These are phyloP conservation scores for Macrophomina phaseolina DNA, from an alignment of 2,329 filamentous ascomycete species.

Conservation along the genomic window DNA sequence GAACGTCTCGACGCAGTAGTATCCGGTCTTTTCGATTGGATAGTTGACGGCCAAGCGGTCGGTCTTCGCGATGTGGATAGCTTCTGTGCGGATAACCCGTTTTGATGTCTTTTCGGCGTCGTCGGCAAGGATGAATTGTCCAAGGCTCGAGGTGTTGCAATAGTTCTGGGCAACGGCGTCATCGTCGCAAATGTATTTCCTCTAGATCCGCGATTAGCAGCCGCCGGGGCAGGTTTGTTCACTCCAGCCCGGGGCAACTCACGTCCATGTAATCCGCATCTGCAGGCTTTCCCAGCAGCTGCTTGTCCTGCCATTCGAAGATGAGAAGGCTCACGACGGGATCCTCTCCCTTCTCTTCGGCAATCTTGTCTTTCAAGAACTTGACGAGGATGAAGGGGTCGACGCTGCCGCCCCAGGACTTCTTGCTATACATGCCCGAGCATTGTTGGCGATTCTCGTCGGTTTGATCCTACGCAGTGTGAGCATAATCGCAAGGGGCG, in stretches of 20 bases:
- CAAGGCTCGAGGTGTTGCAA: constrained; percentile 79
- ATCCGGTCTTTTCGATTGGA: constrained; percentile 85
- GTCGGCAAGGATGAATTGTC: constrained; percentile 79
- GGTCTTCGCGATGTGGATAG: constrained; percentile 74
- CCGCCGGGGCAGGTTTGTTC: constrained; percentile 29
- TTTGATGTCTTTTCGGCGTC: constrained; percentile 76
- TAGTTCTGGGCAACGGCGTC: constrained; percentile 69
- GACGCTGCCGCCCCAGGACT: constrained; percentile 83
- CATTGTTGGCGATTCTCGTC: constrained; percentile 77
- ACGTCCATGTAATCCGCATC: constrained; percentile 39
- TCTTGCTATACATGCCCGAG: constrained; percentile 91
- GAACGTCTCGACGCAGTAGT: constrained; percentile 89
- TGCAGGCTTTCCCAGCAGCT: constrained; percentile 72
- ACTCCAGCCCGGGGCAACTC: constrained; percentile 37
- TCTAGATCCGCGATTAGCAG: constrained; percentile 46
- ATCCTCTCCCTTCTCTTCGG: constrained; percentile 54
- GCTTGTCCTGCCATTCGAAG: constrained; percentile 91
- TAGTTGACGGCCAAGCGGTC: constrained; percentile 78
- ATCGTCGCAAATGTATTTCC: constrained; percentile 77
- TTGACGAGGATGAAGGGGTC: constrained; percentile 90
- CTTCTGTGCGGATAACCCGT: constrained; percentile 76
- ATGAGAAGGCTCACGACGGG: constrained; percentile 83
- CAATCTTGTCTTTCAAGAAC: constrained; percentile 67
- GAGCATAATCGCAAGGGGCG: constrained; percentile 25
- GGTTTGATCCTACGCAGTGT: constrained; percentile 69